Base-by-base conservation (phyloP, 2,329 filamentous ascomycete species). In the Sclerotinia trifoliorum region DNA sequence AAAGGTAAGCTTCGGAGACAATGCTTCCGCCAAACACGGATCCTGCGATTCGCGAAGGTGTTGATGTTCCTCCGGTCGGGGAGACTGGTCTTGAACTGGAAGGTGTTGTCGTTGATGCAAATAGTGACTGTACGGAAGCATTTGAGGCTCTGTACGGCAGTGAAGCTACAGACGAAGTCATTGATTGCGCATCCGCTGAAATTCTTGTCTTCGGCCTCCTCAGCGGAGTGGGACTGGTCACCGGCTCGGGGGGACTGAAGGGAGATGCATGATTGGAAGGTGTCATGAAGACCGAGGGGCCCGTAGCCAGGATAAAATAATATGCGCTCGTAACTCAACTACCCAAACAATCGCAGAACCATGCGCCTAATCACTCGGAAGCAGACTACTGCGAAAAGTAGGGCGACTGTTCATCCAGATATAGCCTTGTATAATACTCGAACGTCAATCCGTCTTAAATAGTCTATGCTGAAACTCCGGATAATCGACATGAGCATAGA, bases 61-160 rank as follows among this genome's bases (percentile, higher is more conserved):
- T 84, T 32, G 85, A 82, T 68, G 85, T 83, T 42, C 65, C 65
- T 55, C 86, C 86, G 68, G 85, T 85, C 32, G 90, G 90, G 11
- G 90, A 92, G 73, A 85, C 85, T 48, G 90, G 86, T 70, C 90
- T 85, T 57, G 89, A 91, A 24, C 85, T 85, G 0, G 88, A 85
- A 10, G 88, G 88, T n/a, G 88, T 87, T 39, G 90, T 81, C 5
- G 88, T 89, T 24, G 88, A 87, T 58, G 88, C 83, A 80, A 91
- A 84, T 73, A 88, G 79, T 78, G 88, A 82, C 76, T 90, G 82
- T 71, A 88, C 80, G 54, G 86, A 84, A 49, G 86, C 83, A 74
- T 86, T 85, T 21, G 84, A 83, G 62, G 81, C 79, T 71, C 85
- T 83, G 73, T 83, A 83, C 64, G 84, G 83, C 68, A 87, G 80